A percentile compares a stretch with the other conserved stretches of the same genome.
These are phyloP conservation scores for Dendrobium officinale DNA, from an alignment of 106 monocot genomes.

Conservation along the genomic window DNA sequence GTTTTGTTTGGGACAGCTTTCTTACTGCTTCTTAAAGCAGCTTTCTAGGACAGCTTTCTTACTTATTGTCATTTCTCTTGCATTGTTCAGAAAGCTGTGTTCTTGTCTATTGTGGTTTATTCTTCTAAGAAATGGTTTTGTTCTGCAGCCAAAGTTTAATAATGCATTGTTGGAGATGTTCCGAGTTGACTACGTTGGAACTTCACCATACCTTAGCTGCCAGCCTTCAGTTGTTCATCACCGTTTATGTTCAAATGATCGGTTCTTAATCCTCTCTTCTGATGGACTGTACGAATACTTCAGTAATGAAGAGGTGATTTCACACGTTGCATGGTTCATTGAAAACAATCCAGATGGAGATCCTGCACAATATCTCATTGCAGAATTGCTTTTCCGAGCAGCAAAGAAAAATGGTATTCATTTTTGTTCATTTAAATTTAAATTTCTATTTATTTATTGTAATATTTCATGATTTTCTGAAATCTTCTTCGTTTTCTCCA, in stretches of 20 bases:
- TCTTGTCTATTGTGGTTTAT: not conserved
- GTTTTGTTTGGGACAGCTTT: too few species aligned
- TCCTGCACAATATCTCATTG: constrained; percentile 90
- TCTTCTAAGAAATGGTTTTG: not conserved
- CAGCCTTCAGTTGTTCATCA: constrained; percentile 72
- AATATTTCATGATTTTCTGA: not conserved
- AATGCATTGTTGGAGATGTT: constrained; percentile 93
- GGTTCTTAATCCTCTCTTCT: constrained; percentile 77
- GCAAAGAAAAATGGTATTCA: constrained; percentile 77
- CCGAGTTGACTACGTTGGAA: constrained; percentile 73
- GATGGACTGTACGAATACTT: constrained; percentile 98
- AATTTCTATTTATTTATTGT: not conserved
- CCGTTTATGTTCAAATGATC: constrained; percentile 62
- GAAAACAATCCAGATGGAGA: constrained; percentile 88
- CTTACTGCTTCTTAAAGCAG: too few species aligned
- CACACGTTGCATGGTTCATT: constrained; percentile 90
- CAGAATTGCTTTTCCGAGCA: constrained; percentile 81
- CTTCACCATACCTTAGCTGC: constrained; percentile 76
- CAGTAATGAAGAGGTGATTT: constrained; percentile 92
- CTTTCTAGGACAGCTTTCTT: too few species aligned
- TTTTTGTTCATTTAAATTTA: not conserved
- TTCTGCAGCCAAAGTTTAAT: constrained; percentile 72
- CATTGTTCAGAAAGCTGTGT: too few species aligned
- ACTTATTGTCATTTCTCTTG: too few species aligned
- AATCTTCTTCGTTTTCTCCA: not conserved